Evolutionary conservation across 306 rosid species (phyloP).

Genomic region (Medicago truncatula): MtrunA17r5.0-ANR NC_053048.1:40458501-40459000

Average conservation of each 20-base stretch:
- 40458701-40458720: too few species aligned
- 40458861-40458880: constrained; percentile 2
- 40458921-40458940: neutral
- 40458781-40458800: neutral
- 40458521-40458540: constrained; percentile 7
- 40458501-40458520: neutral
- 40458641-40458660: neutral
- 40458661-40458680: too few species aligned
- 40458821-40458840: constrained; percentile 28
- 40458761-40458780: too few species aligned
- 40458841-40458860: constrained; percentile 14
- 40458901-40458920: constrained; percentile 11
- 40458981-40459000: neutral
- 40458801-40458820: constrained; percentile 10
- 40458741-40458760: too few species aligned
- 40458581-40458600: too few species aligned
- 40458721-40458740: too few species aligned
- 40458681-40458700: too few species aligned
- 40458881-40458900: constrained; percentile 1
- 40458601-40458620: too few species aligned
- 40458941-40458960: constrained; percentile 30
- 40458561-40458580: constrained; percentile 10
- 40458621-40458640: too few species aligned
- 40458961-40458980: constrained; percentile 19
- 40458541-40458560: neutral